Conservation (phyloP, 495 filamentous ascomycete species). For the Neurospora hispaniola region DNA sequence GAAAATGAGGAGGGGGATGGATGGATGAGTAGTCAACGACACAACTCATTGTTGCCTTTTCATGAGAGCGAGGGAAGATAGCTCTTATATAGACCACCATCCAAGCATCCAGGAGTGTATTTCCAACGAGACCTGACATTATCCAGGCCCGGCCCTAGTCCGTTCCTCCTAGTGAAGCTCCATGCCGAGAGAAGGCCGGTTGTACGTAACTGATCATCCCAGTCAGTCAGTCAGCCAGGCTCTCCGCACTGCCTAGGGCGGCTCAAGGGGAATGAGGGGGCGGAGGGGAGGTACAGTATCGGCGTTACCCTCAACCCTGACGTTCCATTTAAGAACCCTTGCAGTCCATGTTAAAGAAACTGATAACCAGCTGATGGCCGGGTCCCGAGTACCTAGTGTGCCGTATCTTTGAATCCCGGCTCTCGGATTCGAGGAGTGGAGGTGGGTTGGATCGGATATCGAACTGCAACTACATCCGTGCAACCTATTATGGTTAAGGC, state of each 20-base stretch:
- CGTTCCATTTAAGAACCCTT: background rate
- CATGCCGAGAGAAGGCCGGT: background rate
- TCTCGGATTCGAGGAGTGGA: background rate
- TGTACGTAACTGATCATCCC: background rate
- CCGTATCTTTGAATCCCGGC: background rate
- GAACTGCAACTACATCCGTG: background rate
- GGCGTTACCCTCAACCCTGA: background rate
- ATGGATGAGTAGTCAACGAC: background rate
- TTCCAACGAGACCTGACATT: background rate
- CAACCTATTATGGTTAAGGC: background rate
- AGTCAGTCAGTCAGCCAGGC: background rate
- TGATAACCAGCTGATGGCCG: background rate
- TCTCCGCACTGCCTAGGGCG: background rate
- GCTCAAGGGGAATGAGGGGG: background rate
- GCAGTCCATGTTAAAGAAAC: background rate
- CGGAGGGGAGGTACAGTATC: background rate
- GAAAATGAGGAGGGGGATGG: background rate
- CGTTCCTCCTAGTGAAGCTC: background rate
- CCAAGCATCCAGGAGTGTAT: background rate
- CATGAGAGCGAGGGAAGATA: background rate
- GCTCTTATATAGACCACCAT: background rate
- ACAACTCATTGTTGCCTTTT: background rate
- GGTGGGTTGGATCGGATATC: background rate
- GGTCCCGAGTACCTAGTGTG: background rate
- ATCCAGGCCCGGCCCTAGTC: background rate